Percentiles rank a stretch among this genome's conserved stretches.
Evolutionary conservation across 2,329 filamentous ascomycete species (phyloP).

Genomic region (Talaromyces sp.): DNA sequence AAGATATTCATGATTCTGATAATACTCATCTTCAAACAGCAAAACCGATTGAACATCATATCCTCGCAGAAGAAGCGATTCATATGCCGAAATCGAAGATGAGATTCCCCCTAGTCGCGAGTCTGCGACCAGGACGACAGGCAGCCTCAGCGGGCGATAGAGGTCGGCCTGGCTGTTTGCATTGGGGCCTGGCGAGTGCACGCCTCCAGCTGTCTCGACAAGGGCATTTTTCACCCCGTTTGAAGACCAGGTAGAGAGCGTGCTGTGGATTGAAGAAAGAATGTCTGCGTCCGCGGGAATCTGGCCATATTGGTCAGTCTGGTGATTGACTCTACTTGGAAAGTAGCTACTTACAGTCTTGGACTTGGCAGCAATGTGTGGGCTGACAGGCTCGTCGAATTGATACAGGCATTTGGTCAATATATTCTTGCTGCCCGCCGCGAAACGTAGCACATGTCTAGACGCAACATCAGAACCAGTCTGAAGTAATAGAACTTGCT

Average conservation of each 20-base stretch:
- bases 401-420: conserved; percentile 63
- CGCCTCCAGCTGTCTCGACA: conserved; percentile 77
- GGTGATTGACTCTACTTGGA: conserved; percentile 4
- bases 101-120: conserved; percentile 74
- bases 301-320: conserved; percentile 26
- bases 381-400: conserved; percentile 70
- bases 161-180: conserved; percentile 73
- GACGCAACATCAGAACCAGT: conserved; percentile 14
- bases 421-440: conserved; percentile 42
- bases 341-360: conserved; percentile 29
- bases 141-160: conserved; percentile 68
- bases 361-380: conserved; percentile 63
- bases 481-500: background rate
- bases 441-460: conserved; percentile 62
- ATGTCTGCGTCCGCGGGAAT: conserved; percentile 48
- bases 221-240: conserved; percentile 56
- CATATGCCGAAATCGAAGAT: conserved; percentile 72
- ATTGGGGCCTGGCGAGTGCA: conserved; percentile 73
- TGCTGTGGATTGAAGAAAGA: conserved; percentile 45
- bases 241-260: conserved; percentile 33
- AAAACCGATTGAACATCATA: conserved; percentile 70
- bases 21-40: conserved; percentile 62
- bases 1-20: conserved; percentile 66
- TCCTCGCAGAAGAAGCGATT: conserved; percentile 71
- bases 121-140: conserved; percentile 71